These are phyloP conservation scores for Coemansia sp. DNA, from an alignment of 192 early-diverging fungal species.

Conservation along the genomic window DNA sequence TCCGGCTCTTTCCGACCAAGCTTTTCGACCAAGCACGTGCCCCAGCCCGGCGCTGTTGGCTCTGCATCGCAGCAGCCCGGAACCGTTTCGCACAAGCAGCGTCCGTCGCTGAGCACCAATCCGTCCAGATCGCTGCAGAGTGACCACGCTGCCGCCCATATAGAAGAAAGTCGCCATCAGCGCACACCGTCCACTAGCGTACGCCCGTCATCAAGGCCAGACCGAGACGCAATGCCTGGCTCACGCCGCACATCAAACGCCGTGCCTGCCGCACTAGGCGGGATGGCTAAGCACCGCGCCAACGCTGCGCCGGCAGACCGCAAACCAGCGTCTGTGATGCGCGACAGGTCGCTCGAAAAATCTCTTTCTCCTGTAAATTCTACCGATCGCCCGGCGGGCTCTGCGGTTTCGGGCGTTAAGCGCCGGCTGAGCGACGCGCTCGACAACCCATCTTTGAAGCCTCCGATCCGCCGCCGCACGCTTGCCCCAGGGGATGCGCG, in stretches of 20 bases:
- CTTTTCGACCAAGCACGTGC: neutral
- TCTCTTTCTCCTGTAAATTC: conserved; percentile 8
- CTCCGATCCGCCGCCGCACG: neutral
- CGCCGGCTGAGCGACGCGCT: conserved; percentile 18
- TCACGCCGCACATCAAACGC: neutral
- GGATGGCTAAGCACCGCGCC: neutral
- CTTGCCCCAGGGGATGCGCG: conserved; percentile 1
- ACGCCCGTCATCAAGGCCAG: neutral
- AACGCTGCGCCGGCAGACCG: neutral
- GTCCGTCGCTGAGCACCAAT: too few species aligned
- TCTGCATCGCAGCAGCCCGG: neutral
- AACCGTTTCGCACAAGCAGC: too few species aligned
- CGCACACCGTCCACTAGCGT: neutral
- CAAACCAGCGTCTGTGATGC: too few species aligned
- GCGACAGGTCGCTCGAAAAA: conserved; percentile 6
- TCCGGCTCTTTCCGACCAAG: neutral
- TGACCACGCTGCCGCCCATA: too few species aligned
- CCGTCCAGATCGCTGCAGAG: too few species aligned
- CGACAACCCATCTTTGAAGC: neutral
- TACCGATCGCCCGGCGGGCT: conserved; percentile 4
- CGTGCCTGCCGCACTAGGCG: neutral
- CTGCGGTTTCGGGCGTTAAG: conserved; percentile 18
- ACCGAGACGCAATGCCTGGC: neutral
- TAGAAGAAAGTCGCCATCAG: neutral
- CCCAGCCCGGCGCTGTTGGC: neutral